Conservation (phyloP, 2,329 filamentous ascomycete species). For the Scolecobasidium constrictum region DNA sequence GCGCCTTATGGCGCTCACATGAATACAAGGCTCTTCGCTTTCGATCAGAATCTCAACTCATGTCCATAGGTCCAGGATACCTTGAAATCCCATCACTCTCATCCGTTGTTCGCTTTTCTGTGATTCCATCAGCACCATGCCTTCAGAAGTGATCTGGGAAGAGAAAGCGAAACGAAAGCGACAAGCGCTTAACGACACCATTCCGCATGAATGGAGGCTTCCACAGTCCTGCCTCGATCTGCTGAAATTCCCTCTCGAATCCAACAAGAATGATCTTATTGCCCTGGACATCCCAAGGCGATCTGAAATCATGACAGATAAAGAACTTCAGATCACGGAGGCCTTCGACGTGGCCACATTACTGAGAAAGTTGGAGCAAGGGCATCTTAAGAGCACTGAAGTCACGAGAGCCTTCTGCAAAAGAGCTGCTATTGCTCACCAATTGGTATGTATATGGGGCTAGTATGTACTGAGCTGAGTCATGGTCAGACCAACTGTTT, state of each 20-base stretch:
- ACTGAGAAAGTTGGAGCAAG: conserved; percentile 16
- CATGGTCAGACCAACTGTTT: conserved; percentile 25
- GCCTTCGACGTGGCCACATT: conserved; percentile 23
- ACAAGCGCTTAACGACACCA: conserved; percentile 16
- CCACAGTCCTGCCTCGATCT: conserved; percentile 16
- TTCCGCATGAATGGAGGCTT: conserved; percentile 23
- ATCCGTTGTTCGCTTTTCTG: too few relatives aligned
- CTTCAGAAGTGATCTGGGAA: too few relatives aligned
- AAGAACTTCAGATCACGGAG: conserved; percentile 24
- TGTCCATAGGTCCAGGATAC: too few relatives aligned
- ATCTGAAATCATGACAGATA: conserved; percentile 20
- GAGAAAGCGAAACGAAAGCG: conserved; percentile 21
- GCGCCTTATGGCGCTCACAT: too few relatives aligned
- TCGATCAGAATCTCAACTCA: too few relatives aligned
- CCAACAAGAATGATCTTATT: conserved; percentile 14
- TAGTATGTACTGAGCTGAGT: too few relatives aligned
- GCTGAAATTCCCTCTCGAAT: too few relatives aligned
- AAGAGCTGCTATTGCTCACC: conserved; percentile 44
- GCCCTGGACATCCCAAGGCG: conserved; percentile 21
- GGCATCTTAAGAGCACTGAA: conserved; percentile 21
- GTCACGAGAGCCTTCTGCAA: conserved; percentile 44
- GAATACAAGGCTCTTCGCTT: too few relatives aligned
- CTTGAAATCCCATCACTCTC: too few relatives aligned
- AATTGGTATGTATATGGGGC: conserved; percentile 35
- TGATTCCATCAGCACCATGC: too few relatives aligned